Evolutionary conservation across 2,329 filamentous ascomycete genomes (phyloP), one percentile per base, ranked within the genome.

Genomic region (Aspergillus sp.): DNA sequence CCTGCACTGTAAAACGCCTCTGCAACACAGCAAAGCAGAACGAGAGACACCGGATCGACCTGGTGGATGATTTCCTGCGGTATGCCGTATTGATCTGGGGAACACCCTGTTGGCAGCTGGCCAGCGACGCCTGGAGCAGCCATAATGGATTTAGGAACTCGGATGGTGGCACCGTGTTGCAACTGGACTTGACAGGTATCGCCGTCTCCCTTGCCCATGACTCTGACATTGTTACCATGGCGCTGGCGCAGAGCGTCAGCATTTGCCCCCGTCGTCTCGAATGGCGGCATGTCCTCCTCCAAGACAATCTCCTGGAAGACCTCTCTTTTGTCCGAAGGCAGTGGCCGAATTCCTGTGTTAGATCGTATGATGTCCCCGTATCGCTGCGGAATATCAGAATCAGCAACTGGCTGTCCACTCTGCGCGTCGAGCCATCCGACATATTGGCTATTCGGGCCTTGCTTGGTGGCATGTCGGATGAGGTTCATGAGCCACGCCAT

Each of bases 261-360:
- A n/a, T 37, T 55, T 2, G 40, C 40, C 33, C 50, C 35, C 6
- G 57, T 46, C 23, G 39, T 23, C 19, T 50, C 45, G 3, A 98
- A 96, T 21, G 92, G 90, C 70, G 96, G 92, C 15, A 98, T 85
- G 66, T 97, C 93, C 75, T 96, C 91, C 73, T 96, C 88, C 57
- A 97, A 93, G 63, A 96, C 91, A 56, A 98, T 90, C 77, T 98
- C 93, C 72, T 97, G 93, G 54, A 98, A 87, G 64, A 97, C 83
- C 79, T 96, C 90, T 84, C 97, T 97, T 85, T 95, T 84, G 76
- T 97, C 93, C 1, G 93, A 91, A 79, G 97, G 93, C 67, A 98
- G 96, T 41, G 97, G 82, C 73, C 93, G 93, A 66, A 98, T 97
- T 77, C 93, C 93, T 33, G 91, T 89, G 81, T 97, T 93, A 68